Conservation (phyloP, 2,329 filamentous ascomycete genomes). For the Aspergillus sclerotialis region DNA sequence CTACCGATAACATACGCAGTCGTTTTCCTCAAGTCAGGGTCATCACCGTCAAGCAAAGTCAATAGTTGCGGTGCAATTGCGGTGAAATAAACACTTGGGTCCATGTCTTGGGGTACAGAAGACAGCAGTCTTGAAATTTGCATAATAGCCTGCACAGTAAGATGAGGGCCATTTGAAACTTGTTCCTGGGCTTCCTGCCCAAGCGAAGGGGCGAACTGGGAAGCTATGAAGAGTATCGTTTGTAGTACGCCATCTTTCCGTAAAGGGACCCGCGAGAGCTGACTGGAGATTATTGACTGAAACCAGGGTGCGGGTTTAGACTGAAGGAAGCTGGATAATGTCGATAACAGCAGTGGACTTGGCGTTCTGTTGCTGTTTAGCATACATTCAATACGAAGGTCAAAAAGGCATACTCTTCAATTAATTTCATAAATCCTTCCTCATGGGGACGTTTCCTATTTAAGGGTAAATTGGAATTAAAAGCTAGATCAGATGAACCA, state of each 20-base stretch:
- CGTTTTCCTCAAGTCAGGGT: conserved; percentile 33
- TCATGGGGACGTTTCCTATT: conserved; percentile 14
- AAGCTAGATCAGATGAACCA: conserved; percentile 30
- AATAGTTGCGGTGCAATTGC: conserved; percentile 35
- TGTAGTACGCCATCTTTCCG: conserved; percentile 35
- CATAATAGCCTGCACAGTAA: conserved; percentile 40
- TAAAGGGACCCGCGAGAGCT: conserved; percentile 33
- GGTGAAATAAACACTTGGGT: conserved; percentile 28
- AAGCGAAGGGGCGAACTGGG: conserved; percentile 34
- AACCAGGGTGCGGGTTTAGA: conserved; percentile 32
- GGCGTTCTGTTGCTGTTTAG: conserved; percentile 25
- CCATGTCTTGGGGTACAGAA: conserved; percentile 33
- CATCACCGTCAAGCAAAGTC: conserved; percentile 32
- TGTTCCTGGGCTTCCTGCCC: conserved; percentile 25
- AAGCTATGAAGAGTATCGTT: conserved; percentile 36
- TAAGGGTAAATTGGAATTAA: conserved; percentile 21
- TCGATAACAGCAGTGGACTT: conserved; percentile 27
- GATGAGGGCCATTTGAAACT: conserved; percentile 27
- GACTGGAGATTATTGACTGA: conserved; percentile 27
- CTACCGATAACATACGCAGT: conserved; percentile 37
- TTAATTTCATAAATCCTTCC: conserved; percentile 19
- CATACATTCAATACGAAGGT: not conserved
- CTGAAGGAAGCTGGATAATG: conserved; percentile 32
- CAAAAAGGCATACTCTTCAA: conserved; percentile 25
- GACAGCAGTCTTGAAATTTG: conserved; percentile 36